phyloP scores from a whole-genome alignment of 306 rosid species.

The Casuarina cunninghamiana region DNA sequence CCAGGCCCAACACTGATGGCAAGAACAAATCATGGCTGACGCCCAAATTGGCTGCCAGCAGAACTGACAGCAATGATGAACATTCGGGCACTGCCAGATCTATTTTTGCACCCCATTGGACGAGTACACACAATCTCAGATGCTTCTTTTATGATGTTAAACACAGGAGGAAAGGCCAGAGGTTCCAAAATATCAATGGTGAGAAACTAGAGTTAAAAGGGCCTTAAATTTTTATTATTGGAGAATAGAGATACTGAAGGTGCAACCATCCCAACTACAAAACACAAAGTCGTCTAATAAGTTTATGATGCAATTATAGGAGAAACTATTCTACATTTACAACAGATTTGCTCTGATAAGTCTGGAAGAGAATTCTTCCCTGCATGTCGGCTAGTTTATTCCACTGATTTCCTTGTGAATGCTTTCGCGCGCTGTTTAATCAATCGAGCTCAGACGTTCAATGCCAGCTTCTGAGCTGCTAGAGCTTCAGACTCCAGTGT shows the following conservation, averaged over 20 bases:
- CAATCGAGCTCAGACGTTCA: constrained; percentile 60
- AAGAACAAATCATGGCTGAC: not conserved
- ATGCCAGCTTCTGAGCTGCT: constrained; percentile 85
- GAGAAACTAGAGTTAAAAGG: not conserved
- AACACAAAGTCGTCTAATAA: constrained; percentile 29
- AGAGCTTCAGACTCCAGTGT: constrained; percentile 97
- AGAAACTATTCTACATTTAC: constrained; percentile 44
- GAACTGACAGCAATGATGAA: not conserved
- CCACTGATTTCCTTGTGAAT: constrained; percentile 14
- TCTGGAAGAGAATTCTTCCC: constrained; percentile 39
- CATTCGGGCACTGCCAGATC: not conserved
- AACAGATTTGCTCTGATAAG: constrained; percentile 44
- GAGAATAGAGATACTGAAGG: not conserved
- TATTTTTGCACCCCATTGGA: not conserved
- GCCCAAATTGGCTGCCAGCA: no score
- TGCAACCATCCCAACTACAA: constrained; percentile 27
- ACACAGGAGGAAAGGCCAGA: not conserved
- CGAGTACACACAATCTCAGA: not conserved
- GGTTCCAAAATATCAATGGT: not conserved
- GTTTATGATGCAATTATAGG: constrained; percentile 30
- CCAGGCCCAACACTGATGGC: not conserved
- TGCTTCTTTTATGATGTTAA: not conserved
- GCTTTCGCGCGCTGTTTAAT: constrained; percentile 24
- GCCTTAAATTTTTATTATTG: not conserved
- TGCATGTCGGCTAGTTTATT: constrained; percentile 13